Conservation (phyloP, 148 eudicot species). For the Spergularia bocconei region DNA sequence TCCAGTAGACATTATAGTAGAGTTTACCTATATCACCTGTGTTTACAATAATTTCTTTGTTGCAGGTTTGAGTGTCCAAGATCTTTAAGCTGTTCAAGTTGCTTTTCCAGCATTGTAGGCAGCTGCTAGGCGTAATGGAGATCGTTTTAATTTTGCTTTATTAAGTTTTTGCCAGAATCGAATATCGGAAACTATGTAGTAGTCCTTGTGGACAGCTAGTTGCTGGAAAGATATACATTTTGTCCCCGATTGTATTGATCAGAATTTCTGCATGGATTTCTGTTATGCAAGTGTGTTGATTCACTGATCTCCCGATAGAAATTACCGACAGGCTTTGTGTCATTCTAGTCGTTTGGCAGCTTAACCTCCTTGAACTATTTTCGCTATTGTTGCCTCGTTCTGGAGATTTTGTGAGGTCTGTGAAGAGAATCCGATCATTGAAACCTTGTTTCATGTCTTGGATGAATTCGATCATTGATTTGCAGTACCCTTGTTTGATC, state of each 20-base stretch:
- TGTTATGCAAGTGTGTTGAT: neutral
- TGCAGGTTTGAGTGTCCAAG: constrained; percentile 38
- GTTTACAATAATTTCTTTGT: neutral
- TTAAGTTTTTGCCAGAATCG: neutral
- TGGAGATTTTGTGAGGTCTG: too few species aligned
- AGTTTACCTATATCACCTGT: too few species aligned
- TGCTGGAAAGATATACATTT: constrained; percentile 8
- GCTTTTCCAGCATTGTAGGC: constrained; percentile 21
- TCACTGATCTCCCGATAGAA: neutral
- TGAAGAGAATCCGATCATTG: too few species aligned
- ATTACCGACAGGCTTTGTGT: too few species aligned
- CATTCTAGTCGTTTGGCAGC: too few species aligned
- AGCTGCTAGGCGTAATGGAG: constrained; percentile 25
- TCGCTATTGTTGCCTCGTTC: too few species aligned
- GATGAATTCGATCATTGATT: too few species aligned
- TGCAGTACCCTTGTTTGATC: too few species aligned
- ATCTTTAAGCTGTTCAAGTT: constrained; percentile 20
- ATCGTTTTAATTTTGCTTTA: constrained; percentile 16
- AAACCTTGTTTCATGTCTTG: too few species aligned
- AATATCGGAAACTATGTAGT: constrained; percentile 17
- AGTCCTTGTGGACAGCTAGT: constrained; percentile 4
- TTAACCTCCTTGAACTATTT: too few species aligned
- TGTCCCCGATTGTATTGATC: constrained; percentile 5
- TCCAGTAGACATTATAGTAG: neutral
- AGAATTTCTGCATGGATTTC: neutral